Evolutionary conservation across 768 basidiomycete genomes (phyloP), one percentile per base, ranked within the genome.

Genomic region (Cystoderma amianthinum): DNA sequence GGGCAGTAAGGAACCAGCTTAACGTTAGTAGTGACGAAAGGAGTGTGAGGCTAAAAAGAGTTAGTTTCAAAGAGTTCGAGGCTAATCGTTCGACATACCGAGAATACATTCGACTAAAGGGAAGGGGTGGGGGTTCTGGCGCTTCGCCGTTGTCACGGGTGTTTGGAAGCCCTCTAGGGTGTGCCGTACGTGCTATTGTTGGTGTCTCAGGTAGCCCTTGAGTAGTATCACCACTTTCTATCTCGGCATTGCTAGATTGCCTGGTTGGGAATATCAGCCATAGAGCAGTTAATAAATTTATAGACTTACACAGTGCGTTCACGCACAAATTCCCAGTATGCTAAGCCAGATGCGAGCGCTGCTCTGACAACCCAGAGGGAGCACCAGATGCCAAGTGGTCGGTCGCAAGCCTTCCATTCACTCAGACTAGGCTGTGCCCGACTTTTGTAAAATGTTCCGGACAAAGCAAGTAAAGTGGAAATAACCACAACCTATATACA

Each of bases 1-100:
- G 84, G 9, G 87, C 85, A 13, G 79, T 82, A 19, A 91, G 57
- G 51, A 91, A 91, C 85, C 90, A 92, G 42, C 72, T 78, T 6
- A 91, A 54, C n/a, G 83, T 84, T 43, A 86, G 56, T 43, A 87
- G 58, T 15, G 86, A 83, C 12, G 75, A 74, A 50, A 85, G 61
- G 41, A 83, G 67, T 1, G 80, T 76, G 39, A 87, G 54, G 32
- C 85, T 82, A 43, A 23, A 33, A 20, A 38, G 18, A 33, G 40
- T 22, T n/a, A 41, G 36, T 41, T 30, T 48, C 55, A 19, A 32
- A 59, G 60, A 55, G 57, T 32, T 51, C 47, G 42, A 55, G 20
- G 25, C 20, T 16, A 32, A 20, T 53, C 50, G 39, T 50, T 54
- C 25, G 49, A 49, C 63, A 39, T 30, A 71, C 71, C 67, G 64